Base-by-base conservation (phyloP, 2,329 filamentous ascomycete species). In the Leptographium wingfieldii region DNA sequence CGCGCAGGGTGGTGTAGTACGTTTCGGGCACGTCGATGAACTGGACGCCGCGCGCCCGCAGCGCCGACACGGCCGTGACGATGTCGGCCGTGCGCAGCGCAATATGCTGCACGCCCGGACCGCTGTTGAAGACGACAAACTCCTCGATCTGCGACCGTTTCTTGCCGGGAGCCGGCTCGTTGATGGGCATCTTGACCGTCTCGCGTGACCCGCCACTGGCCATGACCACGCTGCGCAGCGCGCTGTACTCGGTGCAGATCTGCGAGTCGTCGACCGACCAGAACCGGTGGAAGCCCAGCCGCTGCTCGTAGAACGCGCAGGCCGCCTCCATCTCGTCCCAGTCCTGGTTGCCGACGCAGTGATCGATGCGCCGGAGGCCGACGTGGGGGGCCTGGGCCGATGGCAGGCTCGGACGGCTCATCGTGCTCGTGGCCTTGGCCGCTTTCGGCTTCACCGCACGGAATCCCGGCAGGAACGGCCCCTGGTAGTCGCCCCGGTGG, bases 311-410 rank as follows among this genome's bases (percentile, higher is more conserved):
- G 73, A 88, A 85, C 60, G 74, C 78, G 69, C 81, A 84, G 43
- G 82, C 82, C 14, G 77, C 77, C 62, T 77, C 77, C 83, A 97
- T 95, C 72, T 92, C 86, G 73, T 91, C 80, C 92, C 92, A 96
- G 73, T 90, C 87, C 77, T 96, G 92, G 78, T 97, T 96, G 65
- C 92, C 92, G 67, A 97, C 92, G 73, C 92, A 96, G 79, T 97
- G 92, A 75, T 97, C 92, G 74, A 97, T 91, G 66, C 84, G 84
- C 63, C 81, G 80, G 59, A 96, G 80, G 11, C 77, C 72, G 16
- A 95, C 81, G 0, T 75, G 67, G 0, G 91, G 90, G 27, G 90
- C 71, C 54, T 7, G 31, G 25, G 90, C 75, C 38, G 71, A 22
- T 22, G 22, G 49, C 12, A 75, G 66, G 25, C 69, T 72, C 31